Conservation (phyloP, 305 asterid genomes). For the Solanum aculeatissimum region DNA sequence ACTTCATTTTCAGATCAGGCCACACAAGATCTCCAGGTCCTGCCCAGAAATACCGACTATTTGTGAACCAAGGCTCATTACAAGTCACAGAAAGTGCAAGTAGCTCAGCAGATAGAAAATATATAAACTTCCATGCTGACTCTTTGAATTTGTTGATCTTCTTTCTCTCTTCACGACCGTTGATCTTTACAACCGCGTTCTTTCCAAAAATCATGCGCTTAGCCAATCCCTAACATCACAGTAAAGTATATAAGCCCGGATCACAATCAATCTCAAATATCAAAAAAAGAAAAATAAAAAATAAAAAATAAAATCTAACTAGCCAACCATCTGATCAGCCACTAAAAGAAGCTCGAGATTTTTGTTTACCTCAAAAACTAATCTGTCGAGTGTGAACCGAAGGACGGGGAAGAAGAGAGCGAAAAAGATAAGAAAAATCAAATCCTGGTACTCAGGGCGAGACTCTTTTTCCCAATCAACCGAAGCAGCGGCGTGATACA, state of each 20-base stretch:
- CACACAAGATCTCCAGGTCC: slow-evolving; percentile 25
- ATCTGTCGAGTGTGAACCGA: neutral
- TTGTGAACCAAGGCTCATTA: slow-evolving; percentile 25
- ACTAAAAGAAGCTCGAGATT: neutral
- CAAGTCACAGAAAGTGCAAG: slow-evolving; percentile 14
- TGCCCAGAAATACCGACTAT: slow-evolving; percentile 21
- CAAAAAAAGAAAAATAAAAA: no score
- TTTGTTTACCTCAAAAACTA: neutral
- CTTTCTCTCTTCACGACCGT: neutral
- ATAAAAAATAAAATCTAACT: no score
- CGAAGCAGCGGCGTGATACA: neutral
- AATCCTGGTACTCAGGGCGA: neutral
- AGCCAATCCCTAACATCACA: slow-evolving; percentile 12
- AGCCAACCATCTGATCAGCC: neutral
- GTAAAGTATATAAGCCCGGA: neutral
- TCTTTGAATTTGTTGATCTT: slow-evolving; percentile 26
- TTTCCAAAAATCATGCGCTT: slow-evolving; percentile 5
- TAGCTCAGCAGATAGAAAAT: slow-evolving; percentile 17
- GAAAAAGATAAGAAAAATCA: neutral
- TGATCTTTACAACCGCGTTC: neutral
- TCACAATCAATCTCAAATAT: neutral
- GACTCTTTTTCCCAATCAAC: slow-evolving; percentile 1
- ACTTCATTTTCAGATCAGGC: slow-evolving; percentile 27
- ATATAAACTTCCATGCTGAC: slow-evolving; percentile 21
- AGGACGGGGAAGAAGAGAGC: neutral